Conservation (phyloP, 768 basidiomycete genomes). For the Dacryopinax primogenitus region DNA sequence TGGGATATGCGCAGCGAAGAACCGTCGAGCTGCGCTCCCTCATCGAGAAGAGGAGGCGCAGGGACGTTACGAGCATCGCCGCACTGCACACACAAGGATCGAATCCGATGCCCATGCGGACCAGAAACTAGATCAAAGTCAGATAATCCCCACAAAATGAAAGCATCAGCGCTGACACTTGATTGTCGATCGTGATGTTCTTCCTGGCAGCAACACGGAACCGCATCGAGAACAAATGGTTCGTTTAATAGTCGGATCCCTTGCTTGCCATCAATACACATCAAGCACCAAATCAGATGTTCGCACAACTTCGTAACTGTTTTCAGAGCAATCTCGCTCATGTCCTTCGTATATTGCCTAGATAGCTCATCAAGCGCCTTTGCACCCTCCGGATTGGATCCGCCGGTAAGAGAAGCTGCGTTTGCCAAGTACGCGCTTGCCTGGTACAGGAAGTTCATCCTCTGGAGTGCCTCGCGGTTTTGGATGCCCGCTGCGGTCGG, state of each 20-base stretch:
- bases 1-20: neutral
- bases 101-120: conserved; percentile 42
- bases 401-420: conserved; percentile 19
- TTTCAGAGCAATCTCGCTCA: conserved; percentile 62
- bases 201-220: conserved; percentile 51
- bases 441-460: conserved; percentile 77
- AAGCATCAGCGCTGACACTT: conserved; percentile 36
- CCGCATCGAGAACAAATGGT: conserved; percentile 61
- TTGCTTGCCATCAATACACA: conserved; percentile 21
- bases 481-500: conserved; percentile 38
- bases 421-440: conserved; percentile 50
- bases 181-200: conserved; percentile 49
- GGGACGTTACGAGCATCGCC: conserved; percentile 50
- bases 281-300: neutral
- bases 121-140: conserved; percentile 26
- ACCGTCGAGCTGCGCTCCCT: neutral
- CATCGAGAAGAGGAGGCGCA: conserved; percentile 38
- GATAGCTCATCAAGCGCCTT: conserved; percentile 38
- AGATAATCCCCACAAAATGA: neutral
- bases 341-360: conserved; percentile 47
- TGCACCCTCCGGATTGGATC: conserved; percentile 16
- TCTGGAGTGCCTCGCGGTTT: conserved; percentile 67
- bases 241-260: conserved; percentile 76
- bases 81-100: conserved; percentile 50
- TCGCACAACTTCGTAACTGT: conserved; percentile 64